These are phyloP conservation scores for Domatiomyces globalis DNA, from an alignment of 2,329 filamentous ascomycete genomes.

Conservation along the genomic window DNA sequence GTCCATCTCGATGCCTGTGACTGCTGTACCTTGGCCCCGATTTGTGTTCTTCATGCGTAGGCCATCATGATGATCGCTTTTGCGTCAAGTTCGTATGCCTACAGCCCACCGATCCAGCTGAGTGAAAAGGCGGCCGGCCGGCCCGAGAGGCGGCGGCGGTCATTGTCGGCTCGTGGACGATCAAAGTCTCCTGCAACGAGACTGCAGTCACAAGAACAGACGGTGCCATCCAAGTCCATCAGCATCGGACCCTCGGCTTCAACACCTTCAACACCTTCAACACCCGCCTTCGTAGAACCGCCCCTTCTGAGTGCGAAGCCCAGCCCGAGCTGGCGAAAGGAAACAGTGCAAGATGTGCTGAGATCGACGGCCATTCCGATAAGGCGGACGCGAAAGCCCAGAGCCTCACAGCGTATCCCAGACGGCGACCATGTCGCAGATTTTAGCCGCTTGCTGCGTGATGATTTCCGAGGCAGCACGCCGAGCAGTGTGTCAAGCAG, in stretches of 20 bases:
- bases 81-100: not conserved
- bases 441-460: constrained; percentile 44
- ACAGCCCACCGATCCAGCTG: not conserved
- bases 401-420: constrained; percentile 27
- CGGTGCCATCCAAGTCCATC: not conserved
- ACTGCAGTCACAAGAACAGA: not conserved
- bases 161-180: not conserved
- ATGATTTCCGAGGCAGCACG: constrained; percentile 36
- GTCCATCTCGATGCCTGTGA: not conserved
- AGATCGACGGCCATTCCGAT: constrained; percentile 47
- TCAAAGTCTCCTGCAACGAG: not conserved
- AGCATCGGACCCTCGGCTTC: not conserved
- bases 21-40: not conserved
- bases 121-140: not conserved
- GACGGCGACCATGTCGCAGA: constrained; percentile 31
- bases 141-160: not conserved
- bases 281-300: not conserved
- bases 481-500: constrained; percentile 30
- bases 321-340: not conserved
- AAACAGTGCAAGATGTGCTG: constrained; percentile 27
- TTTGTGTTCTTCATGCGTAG: not conserved
- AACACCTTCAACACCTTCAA: not conserved
- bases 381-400: constrained; percentile 29
- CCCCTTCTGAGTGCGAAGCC: not conserved
- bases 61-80: not conserved